Evolutionary conservation across 1,284 basidiomycete species (phyloP), one percentile per base, ranked within the genome.

Genomic region (Abortiporus biennis): DNA sequence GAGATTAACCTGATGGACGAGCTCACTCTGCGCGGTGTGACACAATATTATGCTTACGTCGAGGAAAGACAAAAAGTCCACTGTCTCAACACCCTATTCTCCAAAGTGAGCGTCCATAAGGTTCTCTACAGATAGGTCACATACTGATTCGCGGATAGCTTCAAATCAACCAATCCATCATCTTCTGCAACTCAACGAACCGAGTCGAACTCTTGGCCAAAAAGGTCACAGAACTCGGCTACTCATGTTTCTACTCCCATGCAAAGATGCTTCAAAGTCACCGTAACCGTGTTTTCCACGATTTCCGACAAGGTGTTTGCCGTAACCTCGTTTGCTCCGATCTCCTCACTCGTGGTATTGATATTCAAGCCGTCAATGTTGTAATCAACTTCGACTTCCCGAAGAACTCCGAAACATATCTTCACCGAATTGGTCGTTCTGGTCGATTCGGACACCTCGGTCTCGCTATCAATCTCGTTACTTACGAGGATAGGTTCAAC

Each of bases 1-100:
- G 93, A 97, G 67, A 96, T 98, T 70, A 99, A 99, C 68, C 84
- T 99, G 62, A 99, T 99, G 96, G 96, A 99, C 59, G 95, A 99
- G 75, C 84, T 99, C 51, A 99, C 95, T 27, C 74, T 99, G 43
- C 92, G 92, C 55, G 95, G 95, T 76, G 96, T 99, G 42, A 98
- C 95, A 22, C 95, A 99, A 74, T 99, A 96, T 67, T 99, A 99
- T 62, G 95, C 95, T 52, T 99, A 93, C 64, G 92, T 99, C 59
- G 95, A 99, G 68, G 95, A 99, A 64, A 80, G 92, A 50, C 96
- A 99, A 72, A 99, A 99, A 71, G 96, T 99, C 36, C 96, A 99
- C 71, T 99, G 95, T 67, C 74, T 96, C 51, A 96, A 96, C 74
- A 96, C 93, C 43, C 80, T 96, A 54, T 96, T 96, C 75, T 93